Conservation (phyloP, 768 basidiomycete species). For the Trametes sanguinea region DNA sequence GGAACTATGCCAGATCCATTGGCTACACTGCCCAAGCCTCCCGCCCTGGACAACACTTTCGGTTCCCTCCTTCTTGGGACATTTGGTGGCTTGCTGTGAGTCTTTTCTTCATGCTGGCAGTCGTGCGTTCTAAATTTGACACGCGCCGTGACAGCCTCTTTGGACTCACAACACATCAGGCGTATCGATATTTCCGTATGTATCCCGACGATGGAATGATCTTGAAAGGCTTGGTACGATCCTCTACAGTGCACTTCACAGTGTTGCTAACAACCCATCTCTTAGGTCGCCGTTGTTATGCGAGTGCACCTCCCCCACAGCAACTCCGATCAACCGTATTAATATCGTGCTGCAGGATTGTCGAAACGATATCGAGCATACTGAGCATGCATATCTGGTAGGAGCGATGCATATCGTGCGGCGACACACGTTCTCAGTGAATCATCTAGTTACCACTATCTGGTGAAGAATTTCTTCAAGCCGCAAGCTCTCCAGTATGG, state of each 20-base stretch:
- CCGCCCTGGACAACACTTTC: not conserved
- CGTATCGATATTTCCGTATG: not conserved
- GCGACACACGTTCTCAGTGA: not conserved
- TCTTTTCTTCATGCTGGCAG: not conserved
- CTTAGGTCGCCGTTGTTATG: not conserved
- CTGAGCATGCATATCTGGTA: slow-evolving; percentile 2
- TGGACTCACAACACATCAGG: not conserved
- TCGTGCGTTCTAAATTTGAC: not conserved
- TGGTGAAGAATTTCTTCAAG: slow-evolving; percentile 10
- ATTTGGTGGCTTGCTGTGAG: not conserved
- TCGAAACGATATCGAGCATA: not conserved
- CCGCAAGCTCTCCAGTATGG: not conserved
- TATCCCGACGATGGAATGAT: not conserved
- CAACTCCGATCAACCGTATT: not conserved
- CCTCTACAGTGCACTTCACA: not conserved
- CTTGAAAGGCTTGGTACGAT: not conserved
- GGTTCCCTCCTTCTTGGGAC: slow-evolving; percentile 1
- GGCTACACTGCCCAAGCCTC: not conserved
- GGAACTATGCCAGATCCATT: not conserved
- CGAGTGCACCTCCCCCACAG: not conserved
- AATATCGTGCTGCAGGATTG: not conserved
- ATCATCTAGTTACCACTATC: slow-evolving; percentile 1
- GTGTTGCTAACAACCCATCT: not conserved
- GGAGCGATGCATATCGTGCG: not conserved
- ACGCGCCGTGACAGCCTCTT: not conserved